Conservation (phyloP, 352 stramenopile species). For the Pythium folliculosum region DNA sequence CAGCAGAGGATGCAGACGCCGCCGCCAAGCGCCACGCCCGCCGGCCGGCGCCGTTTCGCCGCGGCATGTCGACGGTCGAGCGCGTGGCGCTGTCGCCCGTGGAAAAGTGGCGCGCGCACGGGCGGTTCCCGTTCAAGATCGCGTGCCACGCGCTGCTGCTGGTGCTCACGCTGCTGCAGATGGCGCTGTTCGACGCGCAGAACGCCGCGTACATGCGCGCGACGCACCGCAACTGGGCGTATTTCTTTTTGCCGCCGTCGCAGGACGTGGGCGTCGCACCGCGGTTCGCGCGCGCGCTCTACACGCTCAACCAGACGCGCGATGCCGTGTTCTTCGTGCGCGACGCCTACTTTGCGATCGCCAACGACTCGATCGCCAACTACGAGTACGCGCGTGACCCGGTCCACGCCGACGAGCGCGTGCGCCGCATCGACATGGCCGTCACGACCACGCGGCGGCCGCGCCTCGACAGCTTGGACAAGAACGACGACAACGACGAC, state of each 20-base stretch:
- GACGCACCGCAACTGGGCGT: conserved; percentile 84
- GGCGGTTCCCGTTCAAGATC: conserved; percentile 86
- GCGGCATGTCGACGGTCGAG: conserved; percentile 52
- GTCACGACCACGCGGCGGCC: conserved; percentile 15
- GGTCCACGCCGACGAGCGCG: background rate
- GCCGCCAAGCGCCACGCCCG: background rate
- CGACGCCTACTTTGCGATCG: conserved; percentile 80
- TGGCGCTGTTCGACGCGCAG: conserved; percentile 77
- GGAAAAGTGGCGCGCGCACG: conserved; percentile 72
- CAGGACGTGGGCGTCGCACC: conserved; percentile 56
- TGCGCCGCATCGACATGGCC: conserved; percentile 25
- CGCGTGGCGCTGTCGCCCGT: conserved; percentile 73
- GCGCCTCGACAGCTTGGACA: too few relatives aligned
- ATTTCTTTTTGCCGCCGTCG: conserved; percentile 76
- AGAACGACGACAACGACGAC: background rate
- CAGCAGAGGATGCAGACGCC: background rate
- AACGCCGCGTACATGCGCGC: conserved; percentile 86
- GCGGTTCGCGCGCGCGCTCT: conserved; percentile 68
- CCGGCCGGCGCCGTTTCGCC: background rate
- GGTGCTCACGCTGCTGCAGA: conserved; percentile 66
- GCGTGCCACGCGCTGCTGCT: conserved; percentile 76
- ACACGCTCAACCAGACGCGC: conserved; percentile 75
- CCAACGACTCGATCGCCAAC: conserved; percentile 68
- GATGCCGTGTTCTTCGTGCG: conserved; percentile 63
- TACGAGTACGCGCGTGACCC: conserved; percentile 64